phyloP scores from a whole-genome alignment of 305 asterid species.

The Plantago coronopus region DNA sequence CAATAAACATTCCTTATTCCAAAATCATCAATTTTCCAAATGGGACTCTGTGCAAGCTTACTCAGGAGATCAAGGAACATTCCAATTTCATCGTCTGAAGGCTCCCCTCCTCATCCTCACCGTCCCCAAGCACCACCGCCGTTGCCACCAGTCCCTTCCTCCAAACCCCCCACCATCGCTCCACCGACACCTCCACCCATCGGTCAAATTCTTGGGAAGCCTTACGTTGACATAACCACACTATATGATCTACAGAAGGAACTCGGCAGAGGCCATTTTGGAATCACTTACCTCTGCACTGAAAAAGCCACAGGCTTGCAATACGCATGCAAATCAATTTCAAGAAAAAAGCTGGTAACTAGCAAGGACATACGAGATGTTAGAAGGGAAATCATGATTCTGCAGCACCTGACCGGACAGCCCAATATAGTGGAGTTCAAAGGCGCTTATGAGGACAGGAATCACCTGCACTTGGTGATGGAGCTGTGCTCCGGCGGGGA shows the following conservation, averaged over 20 bases:
- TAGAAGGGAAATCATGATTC: conserved; percentile 49
- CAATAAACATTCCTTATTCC: conserved; percentile 17
- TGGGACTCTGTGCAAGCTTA: conserved; percentile 55
- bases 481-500: conserved; percentile 79
- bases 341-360: conserved; percentile 41
- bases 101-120: conserved; percentile 22
- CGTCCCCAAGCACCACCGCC: conserved; percentile 15
- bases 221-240: conserved; percentile 40
- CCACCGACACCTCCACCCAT: conserved; percentile 6
- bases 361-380: conserved; percentile 44
- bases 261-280: conserved; percentile 75
- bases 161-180: not conserved
- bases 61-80: conserved; percentile 36
- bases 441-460: conserved; percentile 64
- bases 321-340: conserved; percentile 71
- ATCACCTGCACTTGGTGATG: conserved; percentile 57
- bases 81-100: conserved; percentile 46
- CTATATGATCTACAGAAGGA: conserved; percentile 51
- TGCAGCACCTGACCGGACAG: conserved; percentile 66
- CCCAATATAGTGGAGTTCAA: conserved; percentile 67
- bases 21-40: conserved; percentile 20
- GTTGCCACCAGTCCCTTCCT: not conserved
- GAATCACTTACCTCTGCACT: conserved; percentile 65
- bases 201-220: conserved; percentile 47
- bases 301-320: conserved; percentile 43